A percentile compares a stretch with the other conserved stretches of the same genome.
These are phyloP conservation scores for Penicillium sp. DNA, from an alignment of 2,329 filamentous ascomycete species.

Conservation along the genomic window DNA sequence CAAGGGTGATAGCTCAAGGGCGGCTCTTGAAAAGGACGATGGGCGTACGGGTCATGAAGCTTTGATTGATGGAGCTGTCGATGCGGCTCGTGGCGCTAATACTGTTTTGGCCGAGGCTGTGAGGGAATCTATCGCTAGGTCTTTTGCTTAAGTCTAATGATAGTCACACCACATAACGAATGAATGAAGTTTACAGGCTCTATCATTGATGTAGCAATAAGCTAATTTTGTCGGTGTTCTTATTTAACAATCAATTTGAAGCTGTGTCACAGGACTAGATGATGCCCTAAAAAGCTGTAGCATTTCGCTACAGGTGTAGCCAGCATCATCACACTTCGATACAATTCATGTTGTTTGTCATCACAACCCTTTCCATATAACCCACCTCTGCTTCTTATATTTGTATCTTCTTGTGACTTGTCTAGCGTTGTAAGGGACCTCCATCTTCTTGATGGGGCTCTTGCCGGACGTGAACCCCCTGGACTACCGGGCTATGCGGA, in stretches of 20 bases:
- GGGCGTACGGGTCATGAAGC: slow-evolving; percentile 47
- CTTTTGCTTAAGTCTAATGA: slow-evolving; percentile 26
- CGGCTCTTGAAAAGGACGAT: slow-evolving; percentile 34
- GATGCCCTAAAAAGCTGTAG: background rate
- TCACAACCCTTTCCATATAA: background rate
- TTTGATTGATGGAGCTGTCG: slow-evolving; percentile 63
- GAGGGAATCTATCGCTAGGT: slow-evolving; percentile 55
- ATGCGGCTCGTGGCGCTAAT: slow-evolving; percentile 60
- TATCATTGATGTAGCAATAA: background rate
- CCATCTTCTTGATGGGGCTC: background rate
- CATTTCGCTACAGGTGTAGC: background rate
- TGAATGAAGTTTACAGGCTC: slow-evolving; percentile 18
- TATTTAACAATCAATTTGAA: background rate
- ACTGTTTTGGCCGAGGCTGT: slow-evolving; percentile 62
- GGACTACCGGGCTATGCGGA: background rate
- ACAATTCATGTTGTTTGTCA: background rate
- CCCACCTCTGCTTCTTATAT: background rate
- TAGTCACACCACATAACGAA: slow-evolving; percentile 20
- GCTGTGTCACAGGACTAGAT: background rate
- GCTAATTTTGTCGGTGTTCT: background rate
- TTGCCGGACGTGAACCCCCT: background rate
- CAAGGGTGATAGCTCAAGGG: slow-evolving; percentile 64
- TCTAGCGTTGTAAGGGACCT: background rate
- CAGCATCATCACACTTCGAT: background rate
- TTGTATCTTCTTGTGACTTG: background rate